Conservation (phyloP, 2,329 filamentous ascomycete species). For the Colletotrichum godetiae region DNA sequence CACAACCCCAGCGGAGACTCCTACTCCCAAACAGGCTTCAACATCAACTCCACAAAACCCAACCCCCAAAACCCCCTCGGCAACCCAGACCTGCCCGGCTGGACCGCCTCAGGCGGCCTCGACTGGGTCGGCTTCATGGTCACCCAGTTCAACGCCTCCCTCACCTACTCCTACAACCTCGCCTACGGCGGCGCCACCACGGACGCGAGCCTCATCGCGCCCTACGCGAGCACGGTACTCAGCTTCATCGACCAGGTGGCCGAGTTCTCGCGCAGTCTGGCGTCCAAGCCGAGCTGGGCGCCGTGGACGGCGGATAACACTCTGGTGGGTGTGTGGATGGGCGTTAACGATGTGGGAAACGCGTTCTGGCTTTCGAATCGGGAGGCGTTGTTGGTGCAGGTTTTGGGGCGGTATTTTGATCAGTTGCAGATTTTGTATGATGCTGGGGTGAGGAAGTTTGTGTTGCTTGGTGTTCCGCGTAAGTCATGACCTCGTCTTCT, state of each 20-base stretch:
- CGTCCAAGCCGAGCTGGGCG: slow-evolving; percentile 44
- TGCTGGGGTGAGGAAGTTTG: slow-evolving; percentile 58
- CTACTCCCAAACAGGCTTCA: slow-evolving; percentile 70
- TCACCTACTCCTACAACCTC: slow-evolving; percentile 60
- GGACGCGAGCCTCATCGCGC: slow-evolving; percentile 59
- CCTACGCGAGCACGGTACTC: slow-evolving; percentile 58
- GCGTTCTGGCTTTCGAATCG: slow-evolving; percentile 50
- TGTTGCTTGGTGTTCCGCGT: slow-evolving; percentile 59
- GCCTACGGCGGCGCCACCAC: slow-evolving; percentile 63
- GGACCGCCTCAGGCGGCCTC: slow-evolving; percentile 56
- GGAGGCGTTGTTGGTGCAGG: slow-evolving; percentile 44
- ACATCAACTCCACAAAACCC: slow-evolving; percentile 60
- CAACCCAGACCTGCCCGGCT: slow-evolving; percentile 66
- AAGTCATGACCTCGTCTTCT: slow-evolving; percentile 17
- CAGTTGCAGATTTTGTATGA: slow-evolving; percentile 55
- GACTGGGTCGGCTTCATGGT: slow-evolving; percentile 62
- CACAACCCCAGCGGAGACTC: slow-evolving; percentile 61
- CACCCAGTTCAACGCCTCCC: slow-evolving; percentile 53
- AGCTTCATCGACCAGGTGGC: slow-evolving; percentile 64
- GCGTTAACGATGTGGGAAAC: slow-evolving; percentile 67
- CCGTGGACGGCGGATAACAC: slow-evolving; percentile 56
- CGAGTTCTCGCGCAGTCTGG: slow-evolving; percentile 49
- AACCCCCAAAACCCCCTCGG: slow-evolving; percentile 67
- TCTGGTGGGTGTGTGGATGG: slow-evolving; percentile 64
- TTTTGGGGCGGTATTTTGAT: slow-evolving; percentile 57